A percentile compares a stretch with the other conserved stretches of the same genome.
Evolutionary conservation across 2,329 filamentous ascomycete genomes (phyloP).

Genomic region (Thelonectria discophora): DNA sequence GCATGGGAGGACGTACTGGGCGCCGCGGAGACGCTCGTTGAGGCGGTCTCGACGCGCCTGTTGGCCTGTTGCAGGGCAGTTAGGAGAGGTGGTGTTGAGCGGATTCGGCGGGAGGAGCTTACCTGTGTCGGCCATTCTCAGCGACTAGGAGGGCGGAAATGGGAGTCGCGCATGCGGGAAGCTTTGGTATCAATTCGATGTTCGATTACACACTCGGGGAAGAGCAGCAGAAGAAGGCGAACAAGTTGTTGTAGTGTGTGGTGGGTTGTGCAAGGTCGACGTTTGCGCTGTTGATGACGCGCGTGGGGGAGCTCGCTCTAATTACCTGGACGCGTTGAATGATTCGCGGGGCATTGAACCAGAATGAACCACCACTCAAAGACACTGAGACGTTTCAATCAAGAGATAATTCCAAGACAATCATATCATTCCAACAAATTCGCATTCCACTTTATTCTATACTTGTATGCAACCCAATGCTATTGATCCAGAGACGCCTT

Average conservation of each 20-base stretch:
- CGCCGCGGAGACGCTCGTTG: constrained; percentile 71
- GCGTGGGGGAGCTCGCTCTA: constrained; percentile 37
- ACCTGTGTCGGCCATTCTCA: constrained; percentile 50
- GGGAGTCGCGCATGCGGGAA: constrained; percentile 20
- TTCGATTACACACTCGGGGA: background rate
- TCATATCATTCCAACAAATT: background rate
- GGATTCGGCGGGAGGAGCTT: constrained; percentile 23
- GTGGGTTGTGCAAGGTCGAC: constrained; percentile 30
- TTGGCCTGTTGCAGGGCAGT: constrained; percentile 39
- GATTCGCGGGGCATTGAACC: constrained; percentile 38
- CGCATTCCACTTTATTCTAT: background rate
- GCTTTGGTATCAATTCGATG: background rate
- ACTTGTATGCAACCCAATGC: constrained; percentile 4
- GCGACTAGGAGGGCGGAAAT: constrained; percentile 1
- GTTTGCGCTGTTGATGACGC: constrained; percentile 35
- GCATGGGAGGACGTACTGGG: constrained; percentile 58
- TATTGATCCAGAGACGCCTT: constrained; percentile 21
- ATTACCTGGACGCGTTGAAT: constrained; percentile 38
- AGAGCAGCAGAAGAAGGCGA: constrained; percentile 2
- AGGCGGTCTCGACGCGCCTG: constrained; percentile 69
- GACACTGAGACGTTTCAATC: too few relatives aligned
- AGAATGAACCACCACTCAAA: background rate
- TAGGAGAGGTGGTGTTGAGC: constrained; percentile 12
- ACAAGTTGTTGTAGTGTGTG: constrained; percentile 25
- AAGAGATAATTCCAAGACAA: too few relatives aligned